A percentile compares a stretch with the other conserved stretches of the same genome.
These are phyloP conservation scores for Vaccinium myrtillus DNA, from an alignment of 148 eudicot species.

Conservation along the genomic window DNA sequence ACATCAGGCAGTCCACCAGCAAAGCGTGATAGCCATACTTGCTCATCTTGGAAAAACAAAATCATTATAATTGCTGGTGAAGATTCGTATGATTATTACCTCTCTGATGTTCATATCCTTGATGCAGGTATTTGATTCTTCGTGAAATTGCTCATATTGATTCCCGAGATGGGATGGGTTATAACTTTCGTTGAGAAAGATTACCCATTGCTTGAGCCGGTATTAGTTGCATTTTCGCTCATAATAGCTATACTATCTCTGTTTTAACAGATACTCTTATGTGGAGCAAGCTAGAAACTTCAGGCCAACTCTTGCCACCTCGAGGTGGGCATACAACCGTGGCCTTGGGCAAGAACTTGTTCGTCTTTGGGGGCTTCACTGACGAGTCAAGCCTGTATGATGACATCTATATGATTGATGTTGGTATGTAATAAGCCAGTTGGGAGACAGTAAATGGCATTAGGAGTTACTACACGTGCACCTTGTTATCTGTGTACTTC, in stretches of 20 bases:
- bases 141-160: background rate
- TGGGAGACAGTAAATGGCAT: background rate
- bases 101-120: conserved; percentile 85
- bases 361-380: conserved; percentile 93
- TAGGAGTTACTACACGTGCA: background rate
- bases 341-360: conserved; percentile 67
- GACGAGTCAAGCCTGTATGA: conserved; percentile 79
- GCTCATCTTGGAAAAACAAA: conserved; percentile 87
- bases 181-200: background rate
- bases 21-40: conserved; percentile 88
- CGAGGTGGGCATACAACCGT: conserved; percentile 93
- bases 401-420: conserved; percentile 78
- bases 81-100: conserved; percentile 72
- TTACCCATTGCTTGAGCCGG: background rate
- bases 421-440: conserved; percentile 50
- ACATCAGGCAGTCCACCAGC: conserved; percentile 79
- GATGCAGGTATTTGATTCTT: conserved; percentile 66
- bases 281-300: conserved; percentile 75
- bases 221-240: background rate
- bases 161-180: background rate
- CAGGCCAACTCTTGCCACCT: conserved; percentile 81
- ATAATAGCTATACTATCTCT: conserved; percentile 7
- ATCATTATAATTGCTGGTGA: conserved; percentile 89
- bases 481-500: background rate
- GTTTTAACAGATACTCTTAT: conserved; percentile 66